phyloP scores from a whole-genome alignment of 192 early-diverging fungal genomes.

The Linnemannia elongata region DNA sequence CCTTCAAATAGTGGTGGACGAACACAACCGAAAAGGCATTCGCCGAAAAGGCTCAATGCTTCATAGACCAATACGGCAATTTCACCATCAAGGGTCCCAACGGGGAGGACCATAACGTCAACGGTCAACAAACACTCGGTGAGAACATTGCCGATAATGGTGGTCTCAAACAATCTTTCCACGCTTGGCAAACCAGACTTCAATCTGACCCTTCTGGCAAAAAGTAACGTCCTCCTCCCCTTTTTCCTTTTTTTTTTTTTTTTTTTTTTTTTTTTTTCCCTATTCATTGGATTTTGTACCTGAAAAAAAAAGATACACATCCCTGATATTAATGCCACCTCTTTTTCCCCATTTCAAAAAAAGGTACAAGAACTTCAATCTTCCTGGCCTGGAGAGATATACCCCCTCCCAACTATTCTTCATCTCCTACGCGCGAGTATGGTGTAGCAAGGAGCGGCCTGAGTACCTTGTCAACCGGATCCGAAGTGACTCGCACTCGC shows the following conservation, averaged over 20 bases:
- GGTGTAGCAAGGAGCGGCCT: slow-evolving; percentile 64
- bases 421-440: slow-evolving; percentile 72
- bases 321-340: background rate
- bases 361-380: slow-evolving; percentile 7
- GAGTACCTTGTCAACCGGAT: slow-evolving; percentile 57
- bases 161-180: slow-evolving; percentile 59
- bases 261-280: background rate
- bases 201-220: slow-evolving; percentile 41
- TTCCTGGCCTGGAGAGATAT: slow-evolving; percentile 65
- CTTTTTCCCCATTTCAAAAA: background rate
- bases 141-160: slow-evolving; percentile 83
- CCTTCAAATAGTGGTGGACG: slow-evolving; percentile 70
- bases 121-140: slow-evolving; percentile 68
- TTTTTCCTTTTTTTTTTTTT: background rate
- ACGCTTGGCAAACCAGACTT: slow-evolving; percentile 20
- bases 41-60: slow-evolving; percentile 67
- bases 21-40: slow-evolving; percentile 64
- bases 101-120: slow-evolving; percentile 57
- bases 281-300: background rate
- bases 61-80: slow-evolving; percentile 71
- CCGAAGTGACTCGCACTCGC: slow-evolving; percentile 72
- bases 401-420: slow-evolving; percentile 73
- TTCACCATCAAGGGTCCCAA: slow-evolving; percentile 61
- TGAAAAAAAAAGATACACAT: background rate
- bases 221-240: background rate